Conservation (phyloP, 768 basidiomycete genomes). For the Tylopilus plumbeoviolaceoides region DNA sequence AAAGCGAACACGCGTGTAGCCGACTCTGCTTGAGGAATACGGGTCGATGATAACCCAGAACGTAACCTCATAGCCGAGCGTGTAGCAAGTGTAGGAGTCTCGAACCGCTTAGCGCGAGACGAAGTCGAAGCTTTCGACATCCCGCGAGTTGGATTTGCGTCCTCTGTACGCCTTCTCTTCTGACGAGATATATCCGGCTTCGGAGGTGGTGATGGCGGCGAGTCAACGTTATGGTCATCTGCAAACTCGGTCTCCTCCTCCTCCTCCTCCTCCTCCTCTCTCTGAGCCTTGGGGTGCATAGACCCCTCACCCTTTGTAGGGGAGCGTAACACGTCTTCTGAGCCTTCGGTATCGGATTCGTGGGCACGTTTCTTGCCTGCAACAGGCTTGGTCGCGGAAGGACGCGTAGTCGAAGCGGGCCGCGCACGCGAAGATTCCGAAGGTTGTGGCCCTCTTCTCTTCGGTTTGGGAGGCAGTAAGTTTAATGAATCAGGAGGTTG, state of each 20-base stretch:
- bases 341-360: conserved; percentile 26
- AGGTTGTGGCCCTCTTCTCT: not conserved
- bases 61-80: conserved; percentile 39
- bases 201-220: conserved; percentile 26
- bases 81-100: conserved; percentile 27
- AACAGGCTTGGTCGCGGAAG: conserved; percentile 5
- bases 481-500: conserved; percentile 7
- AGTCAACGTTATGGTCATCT: conserved; percentile 36
- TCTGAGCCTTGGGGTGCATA: conserved; percentile 13
- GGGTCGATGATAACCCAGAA: conserved; percentile 31
- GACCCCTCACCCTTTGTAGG: conserved; percentile 29
- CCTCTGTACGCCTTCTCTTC: conserved; percentile 43
- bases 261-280: conserved; percentile 36
- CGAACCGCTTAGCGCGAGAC: conserved; percentile 25
- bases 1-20: conserved; percentile 67
- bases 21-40: conserved; percentile 10
- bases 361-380: conserved; percentile 19
- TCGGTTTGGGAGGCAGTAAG: conserved; percentile 7
- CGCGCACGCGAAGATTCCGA: conserved; percentile 3
- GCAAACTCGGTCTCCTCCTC: conserved; percentile 38
- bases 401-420: conserved; percentile 1
- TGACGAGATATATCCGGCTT: conserved; percentile 32
- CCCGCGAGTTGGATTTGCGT: conserved; percentile 23
- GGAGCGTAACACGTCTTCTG: conserved; percentile 12
- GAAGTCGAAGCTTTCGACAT: conserved; percentile 23